Base-by-base conservation (phyloP, 2,329 filamentous ascomycete genomes). In the Colletotrichum truncatum region DNA sequence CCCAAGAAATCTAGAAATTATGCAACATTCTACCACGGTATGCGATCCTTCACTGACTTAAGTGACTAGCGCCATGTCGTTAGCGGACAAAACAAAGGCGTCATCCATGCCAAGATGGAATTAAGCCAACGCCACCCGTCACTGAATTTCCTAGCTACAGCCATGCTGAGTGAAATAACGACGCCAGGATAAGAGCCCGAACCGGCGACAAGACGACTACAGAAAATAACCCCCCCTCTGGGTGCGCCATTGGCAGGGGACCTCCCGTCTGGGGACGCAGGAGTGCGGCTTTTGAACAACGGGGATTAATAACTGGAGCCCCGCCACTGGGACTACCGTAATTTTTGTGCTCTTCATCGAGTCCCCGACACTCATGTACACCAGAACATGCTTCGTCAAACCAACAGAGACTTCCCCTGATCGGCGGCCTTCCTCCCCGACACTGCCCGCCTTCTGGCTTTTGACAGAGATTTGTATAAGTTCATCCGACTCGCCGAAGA, bases 291-390 rank as follows among this genome's bases (percentile, higher is more conserved):
- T 64, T 36, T 36, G 52, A 39, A 43, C 21, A 18, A 49, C 38
- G 36, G 49, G 30, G 41, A 51, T 51, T 43, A 56, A 38, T 62
- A 51, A 63, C 21, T 43, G 43, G 49, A 52, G 63, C 57, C 57
- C 63, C 58, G 63, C 63, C 63, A 49, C 62, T 36, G 51, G 57
- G 43, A 51, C 63, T 58, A 49, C 46, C 28, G 21, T 12, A 66
- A 21, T 51, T 63, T 56, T 34, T 23, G 6, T 4, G 4, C 36
- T 38, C 43, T 23, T 45, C 36, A 4, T 53, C 21, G 28, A 53
- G 62, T 51, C 63, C 49, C 63, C 34, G 43, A 55, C 48, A 18
- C 18, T 18, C 39, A 28, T 43, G n/a, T 25, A 12, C 39, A 34
- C 51, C 51, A 41, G 49, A 43, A 36, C 43, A 43, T 62, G 49